Conservation (phyloP, 345 rosid genomes). For the Chamaenerion angustifolium region DNA sequence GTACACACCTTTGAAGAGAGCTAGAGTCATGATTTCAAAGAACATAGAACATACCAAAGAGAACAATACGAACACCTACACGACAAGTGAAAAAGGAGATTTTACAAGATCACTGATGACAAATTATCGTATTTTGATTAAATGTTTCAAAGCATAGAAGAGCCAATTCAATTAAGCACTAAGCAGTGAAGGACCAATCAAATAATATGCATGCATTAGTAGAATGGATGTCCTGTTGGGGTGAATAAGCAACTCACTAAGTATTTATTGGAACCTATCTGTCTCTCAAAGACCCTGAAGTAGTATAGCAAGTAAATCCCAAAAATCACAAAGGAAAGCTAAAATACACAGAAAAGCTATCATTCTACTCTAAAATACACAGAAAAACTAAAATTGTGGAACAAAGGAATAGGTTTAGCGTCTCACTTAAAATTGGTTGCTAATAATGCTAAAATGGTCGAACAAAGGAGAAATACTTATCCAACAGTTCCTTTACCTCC, state of each 20-base stretch:
- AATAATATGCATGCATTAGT: no score
- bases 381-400: constrained; percentile 59
- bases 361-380: constrained; percentile 8
- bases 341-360: no score
- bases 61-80: constrained; percentile 89
- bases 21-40: constrained; percentile 47
- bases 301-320: constrained; percentile 82
- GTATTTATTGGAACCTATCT: constrained; percentile 91
- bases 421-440: constrained; percentile 4
- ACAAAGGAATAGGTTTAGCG: no score
- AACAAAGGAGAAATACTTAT: constrained; percentile 21
- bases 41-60: constrained; percentile 43
- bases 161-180: no score
- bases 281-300: constrained; percentile 97
- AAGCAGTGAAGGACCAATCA: no score
- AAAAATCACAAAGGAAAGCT: no score
- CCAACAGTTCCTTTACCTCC: constrained; percentile 16
- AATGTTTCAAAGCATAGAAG: no score
- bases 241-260: constrained; percentile 36
- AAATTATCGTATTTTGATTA: no score
- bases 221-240: neutral
- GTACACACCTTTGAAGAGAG: constrained; percentile 57
- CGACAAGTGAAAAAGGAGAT: neutral
- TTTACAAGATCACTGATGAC: no score
- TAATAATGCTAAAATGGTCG: constrained; percentile 19